Base-by-base conservation (phyloP, 345 rosid genomes). In the Cochlearia excelsa region DNA sequence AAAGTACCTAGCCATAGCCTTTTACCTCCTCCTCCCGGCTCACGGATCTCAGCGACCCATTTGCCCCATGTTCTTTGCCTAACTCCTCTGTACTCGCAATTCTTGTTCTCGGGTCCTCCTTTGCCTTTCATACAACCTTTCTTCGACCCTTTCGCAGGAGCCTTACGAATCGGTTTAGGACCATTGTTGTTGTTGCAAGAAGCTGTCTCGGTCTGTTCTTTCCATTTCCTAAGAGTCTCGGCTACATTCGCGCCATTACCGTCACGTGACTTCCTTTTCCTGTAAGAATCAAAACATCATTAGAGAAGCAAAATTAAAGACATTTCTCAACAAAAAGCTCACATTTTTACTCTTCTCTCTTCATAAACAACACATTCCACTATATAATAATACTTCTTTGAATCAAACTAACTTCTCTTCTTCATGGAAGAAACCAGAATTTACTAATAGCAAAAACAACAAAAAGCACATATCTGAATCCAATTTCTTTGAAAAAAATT, bases 111-210 rank as follows among this genome's bases (percentile, higher is more conserved):
- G 0, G 97, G 96, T 3, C 97, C 96, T n/a, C 96, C 96, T 69
- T 90, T 87, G 7, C 97, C 97, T 63, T 75, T 90, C 97, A 90
- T 90, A 51, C 97, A 88, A 3, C 96, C 96, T 26, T 84, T 90
- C 46, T 46, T 90, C 0, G 96, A 88, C 5, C 97, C 96, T 71
- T 80, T 81, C 0, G 89, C 74, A 9, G 84, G 94, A 33, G 67
- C 75, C 72, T 72, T 88, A 1, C 79, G 77, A 0, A 23, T 28
- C 1, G 72, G 74, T 38, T 16, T 64, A 23, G 59, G 63, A 5
- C 45, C 63, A 23, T 27, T 78, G 6, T 9, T 9, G 51, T 66
- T 31, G 38, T 39, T 10, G 26, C 43, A 43, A 51, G 44, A 45
- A 44, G 47, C 44, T 23, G 83, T 57, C 7, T 78, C 76, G 1